A percentile compares a stretch with the other conserved stretches of the same genome.
Conservation (phyloP, 768 basidiomycete genomes). For the Amanita rubescens region DNA sequence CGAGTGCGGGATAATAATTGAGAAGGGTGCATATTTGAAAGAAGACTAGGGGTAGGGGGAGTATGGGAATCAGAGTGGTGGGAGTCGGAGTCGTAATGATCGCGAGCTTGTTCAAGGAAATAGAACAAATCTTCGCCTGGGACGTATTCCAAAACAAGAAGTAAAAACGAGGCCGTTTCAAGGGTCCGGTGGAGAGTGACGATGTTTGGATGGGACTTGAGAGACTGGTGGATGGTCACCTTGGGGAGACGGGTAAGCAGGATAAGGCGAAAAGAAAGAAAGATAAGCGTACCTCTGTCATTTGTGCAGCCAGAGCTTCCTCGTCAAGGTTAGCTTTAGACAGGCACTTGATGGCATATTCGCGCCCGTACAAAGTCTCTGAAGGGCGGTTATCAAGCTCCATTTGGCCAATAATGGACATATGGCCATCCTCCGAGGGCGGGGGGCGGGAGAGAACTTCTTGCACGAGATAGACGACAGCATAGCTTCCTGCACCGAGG, state of each 20-base stretch:
- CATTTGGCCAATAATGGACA: conserved; percentile 47
- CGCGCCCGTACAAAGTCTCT: conserved; percentile 55
- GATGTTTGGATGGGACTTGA: conserved; percentile 86
- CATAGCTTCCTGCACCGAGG: conserved; percentile 87
- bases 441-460: conserved; percentile 50
- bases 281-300: conserved; percentile 65
- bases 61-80: conserved; percentile 49
- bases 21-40: conserved; percentile 72
- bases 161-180: conserved; percentile 85
- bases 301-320: conserved; percentile 81
- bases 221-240: conserved; percentile 93
- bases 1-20: conserved; percentile 83
- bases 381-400: conserved; percentile 40
- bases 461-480: conserved; percentile 88
- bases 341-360: conserved; percentile 94
- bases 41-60: conserved; percentile 89
- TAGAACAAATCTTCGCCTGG: conserved; percentile 97
- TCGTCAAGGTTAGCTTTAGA: conserved; percentile 90
- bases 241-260: conserved; percentile 23
- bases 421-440: conserved; percentile 48
- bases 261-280: conserved; percentile 2
- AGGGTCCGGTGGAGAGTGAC: conserved; percentile 91
- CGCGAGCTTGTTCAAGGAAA: conserved; percentile 94
- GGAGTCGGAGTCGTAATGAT: conserved; percentile 61
- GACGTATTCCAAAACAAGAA: conserved; percentile 91